These are phyloP conservation scores for Ophiocordyceps unilateralis DNA, from an alignment of 2,329 filamentous ascomycete genomes.

Conservation along the genomic window DNA sequence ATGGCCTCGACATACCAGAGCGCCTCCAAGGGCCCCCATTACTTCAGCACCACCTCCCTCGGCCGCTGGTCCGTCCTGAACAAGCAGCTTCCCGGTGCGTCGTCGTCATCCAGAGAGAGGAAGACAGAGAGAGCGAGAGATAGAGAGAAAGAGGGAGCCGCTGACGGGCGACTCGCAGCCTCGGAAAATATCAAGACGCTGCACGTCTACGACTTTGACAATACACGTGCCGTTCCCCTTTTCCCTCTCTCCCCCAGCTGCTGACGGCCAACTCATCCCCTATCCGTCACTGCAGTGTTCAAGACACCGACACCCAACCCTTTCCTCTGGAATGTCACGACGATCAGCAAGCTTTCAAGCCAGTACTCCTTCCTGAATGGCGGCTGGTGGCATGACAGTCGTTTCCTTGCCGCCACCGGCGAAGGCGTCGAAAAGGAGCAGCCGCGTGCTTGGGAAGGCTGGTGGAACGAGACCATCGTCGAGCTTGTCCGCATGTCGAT, in stretches of 20 bases:
- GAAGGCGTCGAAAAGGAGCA: conserved; percentile 72
- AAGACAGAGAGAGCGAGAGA: no score
- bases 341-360: conserved; percentile 58
- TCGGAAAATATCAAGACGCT: conserved; percentile 57
- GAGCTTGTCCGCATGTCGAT: conserved; percentile 67
- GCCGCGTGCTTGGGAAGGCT: conserved; percentile 68
- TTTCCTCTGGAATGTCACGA: conserved; percentile 66
- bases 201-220: conserved; percentile 96
- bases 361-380: conserved; percentile 66
- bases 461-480: conserved; percentile 90
- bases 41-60: conserved; percentile 53
- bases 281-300: conserved; percentile 90
- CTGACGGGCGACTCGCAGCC: conserved; percentile 17
- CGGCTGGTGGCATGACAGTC: conserved; percentile 93
- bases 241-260: background rate
- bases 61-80: conserved; percentile 71
- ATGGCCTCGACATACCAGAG: conserved; percentile 23
- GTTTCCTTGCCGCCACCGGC: conserved; percentile 73
- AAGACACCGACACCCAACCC: conserved; percentile 78
- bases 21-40: conserved; percentile 13
- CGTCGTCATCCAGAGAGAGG: background rate
- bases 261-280: conserved; percentile 15
- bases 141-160: no score
- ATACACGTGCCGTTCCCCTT: conserved; percentile 45
- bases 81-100: conserved; percentile 50